Conservation (phyloP, 164 flowering plant genomes). For the Warburgia ugandensis region DNA sequence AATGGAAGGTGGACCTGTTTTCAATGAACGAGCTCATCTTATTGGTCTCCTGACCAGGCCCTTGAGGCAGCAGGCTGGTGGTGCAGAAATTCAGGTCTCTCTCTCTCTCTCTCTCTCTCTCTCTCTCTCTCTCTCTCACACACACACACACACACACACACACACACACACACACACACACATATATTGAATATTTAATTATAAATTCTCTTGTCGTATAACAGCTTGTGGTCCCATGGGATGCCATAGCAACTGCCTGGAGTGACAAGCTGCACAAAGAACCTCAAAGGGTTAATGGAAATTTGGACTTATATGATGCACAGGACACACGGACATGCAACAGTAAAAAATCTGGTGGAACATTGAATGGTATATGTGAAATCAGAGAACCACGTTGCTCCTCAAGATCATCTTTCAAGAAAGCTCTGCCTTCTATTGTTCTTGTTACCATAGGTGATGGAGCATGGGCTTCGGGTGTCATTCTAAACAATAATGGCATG, state of each 20-base stretch:
- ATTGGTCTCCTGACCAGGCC: slow-evolving; percentile 78
- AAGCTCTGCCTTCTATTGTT: slow-evolving; percentile 65
- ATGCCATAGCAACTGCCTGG: slow-evolving; percentile 66
- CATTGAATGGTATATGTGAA: slow-evolving; percentile 5
- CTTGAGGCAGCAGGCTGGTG: slow-evolving; percentile 57
- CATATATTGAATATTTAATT: slow-evolving; percentile 13
- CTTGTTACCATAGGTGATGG: slow-evolving; percentile 71
- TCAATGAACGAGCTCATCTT: slow-evolving; percentile 41
- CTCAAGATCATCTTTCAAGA: slow-evolving; percentile 36
- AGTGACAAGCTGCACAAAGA: slow-evolving; percentile 36
- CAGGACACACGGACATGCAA: slow-evolving; percentile 13
- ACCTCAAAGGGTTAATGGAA: slow-evolving; percentile 18
- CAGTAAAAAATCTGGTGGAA: slow-evolving; percentile 5
- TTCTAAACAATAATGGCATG: slow-evolving; percentile 76
- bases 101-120: neutral
- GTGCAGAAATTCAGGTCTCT: slow-evolving; percentile 89
- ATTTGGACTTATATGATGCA: slow-evolving; percentile 11
- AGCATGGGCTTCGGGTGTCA: slow-evolving; percentile 91
- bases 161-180: neutral
- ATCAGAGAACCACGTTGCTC: slow-evolving; percentile 10
- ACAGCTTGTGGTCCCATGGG: slow-evolving; percentile 97
- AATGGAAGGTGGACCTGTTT: slow-evolving; percentile 95
- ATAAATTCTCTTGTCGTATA: slow-evolving; percentile 30
- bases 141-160: no score
- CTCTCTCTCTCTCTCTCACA: slow-evolving; percentile 3